Conservation (phyloP, 805 yeast species). For the Lipomyces sp. region DNA sequence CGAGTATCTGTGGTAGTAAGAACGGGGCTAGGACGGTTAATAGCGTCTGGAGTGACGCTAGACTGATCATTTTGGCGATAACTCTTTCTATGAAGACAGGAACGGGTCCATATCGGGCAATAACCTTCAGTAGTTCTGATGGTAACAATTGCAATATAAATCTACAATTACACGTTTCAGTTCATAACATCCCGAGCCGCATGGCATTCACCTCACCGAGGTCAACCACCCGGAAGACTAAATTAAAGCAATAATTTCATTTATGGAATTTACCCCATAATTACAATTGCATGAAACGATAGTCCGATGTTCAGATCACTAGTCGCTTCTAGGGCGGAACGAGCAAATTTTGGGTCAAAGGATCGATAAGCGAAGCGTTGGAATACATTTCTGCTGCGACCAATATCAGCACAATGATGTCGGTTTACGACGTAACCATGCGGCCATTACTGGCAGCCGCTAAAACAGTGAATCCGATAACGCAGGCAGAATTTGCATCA, state of each 20-base stretch:
- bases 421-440: slow-evolving; percentile 17
- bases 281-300: no score
- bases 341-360: background rate
- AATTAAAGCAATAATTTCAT: no score
- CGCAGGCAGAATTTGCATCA: slow-evolving; percentile 11
- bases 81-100: background rate
- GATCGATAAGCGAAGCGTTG: background rate
- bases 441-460: slow-evolving; percentile 23
- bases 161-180: no score
- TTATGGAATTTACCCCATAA: no score
- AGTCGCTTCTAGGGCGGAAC: background rate
- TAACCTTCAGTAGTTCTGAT: background rate
- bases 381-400: background rate
- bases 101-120: background rate
- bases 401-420: background rate
- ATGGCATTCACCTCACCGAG: no score
- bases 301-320: background rate
- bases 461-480: slow-evolving; percentile 10
- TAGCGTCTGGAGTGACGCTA: background rate
- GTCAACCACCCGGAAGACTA: no score
- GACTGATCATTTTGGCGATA: background rate
- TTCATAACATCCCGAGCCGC: no score
- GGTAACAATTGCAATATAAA: background rate
- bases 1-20: background rate
- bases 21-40: background rate